Base-by-base conservation (phyloP, 768 basidiomycete genomes). In the Cystofilobasidium bisporidii region DNA sequence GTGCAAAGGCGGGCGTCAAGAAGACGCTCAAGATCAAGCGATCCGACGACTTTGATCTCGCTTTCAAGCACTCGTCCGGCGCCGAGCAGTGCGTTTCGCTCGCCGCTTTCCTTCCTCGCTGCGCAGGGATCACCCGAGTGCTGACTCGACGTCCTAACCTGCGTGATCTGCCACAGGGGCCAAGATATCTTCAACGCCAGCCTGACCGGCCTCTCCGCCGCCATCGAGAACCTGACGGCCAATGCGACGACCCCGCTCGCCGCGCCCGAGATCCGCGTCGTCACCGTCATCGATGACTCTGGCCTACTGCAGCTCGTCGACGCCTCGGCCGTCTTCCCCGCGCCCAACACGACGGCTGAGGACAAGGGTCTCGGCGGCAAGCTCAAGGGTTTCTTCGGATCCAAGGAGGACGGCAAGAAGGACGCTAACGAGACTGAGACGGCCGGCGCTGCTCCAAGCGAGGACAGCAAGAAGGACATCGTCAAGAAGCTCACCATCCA, bases 1-100 rank as follows among this genome's bases (percentile, higher is more conserved):
- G 87, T 3, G 84, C 89, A 0, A 89, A 87, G 77, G 79, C 82
- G 4, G 89, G 87, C 36, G 84, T 84, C 30, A 91, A 86, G 79
- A 94, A 96, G 81, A 88, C 86, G 1, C 75, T 96, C 66, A 86
- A 88, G 8, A 85, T 96, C 76, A 89, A 87, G 77, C 84, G 89
- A 65, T 86, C 85, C 72, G 85, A 87, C 11, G 90, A 97, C 73
- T 89, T 97, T 70, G 78, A 81, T 1, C 80, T 99, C 67, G 83
- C 83, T 73, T 80, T 98, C 68, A 83, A 84, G 65, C 94, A 97
- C 79, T 86, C 66, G 22, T 36, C 36, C 14, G 62, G 33, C 11
- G n/a, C 28, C 45, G 20, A 63, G n/a, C 30, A 40, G 62, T 63
- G 28, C 20, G 62, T 63, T 3, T 24, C 47, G 20, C 9, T 87